phyloP scores from a whole-genome alignment of 176 grass and related monocot species.

The Coix lacrymajobi region DNA sequence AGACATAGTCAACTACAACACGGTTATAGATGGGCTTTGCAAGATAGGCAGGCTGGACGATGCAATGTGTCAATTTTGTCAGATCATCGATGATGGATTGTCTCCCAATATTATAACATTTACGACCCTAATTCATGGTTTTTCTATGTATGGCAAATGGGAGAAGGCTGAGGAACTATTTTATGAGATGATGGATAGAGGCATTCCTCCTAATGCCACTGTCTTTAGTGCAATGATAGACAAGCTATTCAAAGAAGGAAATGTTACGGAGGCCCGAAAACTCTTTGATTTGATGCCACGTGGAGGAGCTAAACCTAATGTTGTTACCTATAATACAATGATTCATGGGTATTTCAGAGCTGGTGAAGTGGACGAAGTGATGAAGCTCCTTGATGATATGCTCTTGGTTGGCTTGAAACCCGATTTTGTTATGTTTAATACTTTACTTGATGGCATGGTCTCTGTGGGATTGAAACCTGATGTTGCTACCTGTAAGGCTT shows the following conservation, averaged over 20 bases:
- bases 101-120: neutral
- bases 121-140: neutral
- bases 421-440: neutral
- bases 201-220: neutral
- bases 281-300: neutral
- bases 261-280: neutral
- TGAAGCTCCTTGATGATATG: neutral
- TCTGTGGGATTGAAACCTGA: neutral
- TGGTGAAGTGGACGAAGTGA: neutral
- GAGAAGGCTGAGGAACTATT: neutral
- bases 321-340: neutral
- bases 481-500: neutral
- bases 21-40: neutral
- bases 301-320: neutral
- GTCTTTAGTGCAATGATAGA: neutral
- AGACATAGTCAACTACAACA: neutral
- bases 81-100: neutral
- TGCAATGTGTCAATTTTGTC: neutral
- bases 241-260: neutral
- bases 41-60: neutral
- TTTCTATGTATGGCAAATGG: neutral
- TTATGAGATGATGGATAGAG: neutral
- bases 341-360: neutral
- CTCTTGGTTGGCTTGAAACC: neutral
- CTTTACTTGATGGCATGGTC: neutral